Evolutionary conservation across 345 rosid species (phyloP), one percentile per base, ranked within the genome.

Genomic region (Citrus maxima): DNA sequence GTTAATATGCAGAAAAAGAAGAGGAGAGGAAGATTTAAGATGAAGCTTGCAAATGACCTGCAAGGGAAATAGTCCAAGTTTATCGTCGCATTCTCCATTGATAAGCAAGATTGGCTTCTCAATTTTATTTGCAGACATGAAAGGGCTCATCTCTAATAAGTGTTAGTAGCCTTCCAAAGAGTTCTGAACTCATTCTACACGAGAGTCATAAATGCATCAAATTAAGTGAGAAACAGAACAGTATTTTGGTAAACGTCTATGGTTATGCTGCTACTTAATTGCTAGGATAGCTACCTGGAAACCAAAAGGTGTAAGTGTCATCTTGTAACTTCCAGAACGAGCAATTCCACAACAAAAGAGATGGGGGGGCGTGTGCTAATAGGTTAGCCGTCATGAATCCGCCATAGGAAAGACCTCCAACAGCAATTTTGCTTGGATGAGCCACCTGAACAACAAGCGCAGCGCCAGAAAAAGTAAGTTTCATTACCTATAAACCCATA

Each of bases 321-420:
- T 87, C 82, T 94, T 96, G 88, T 94, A 94, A 84, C 97, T 97
- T 60, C 98, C 98, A 68, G 99, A 96, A 25, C 99, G 95, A 83
- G 98, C 99, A 76, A 96, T 84, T 72, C 98, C 98, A 66, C 99
- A 94, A 68, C 87, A 82, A 91, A 96, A 96, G 77, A 96, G 95
- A 88, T 96, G 93, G 79, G 98, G n/a, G 98, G 74, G 99, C 98
- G 80, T 92, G 97, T 66, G 98, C 99, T 77, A 94, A 87, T 72
- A 96, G 98, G 85, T 96, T 96, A 78, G 98, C 98, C 22, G 98
- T 87, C 99, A 92, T 94, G 84, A 96, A 96, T 82, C 98, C 99
- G 75, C 99, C 97, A 82, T 94, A 96, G 2, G 98, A 94, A 87
- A 94, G 99, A 74, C 99, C 99, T 37, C 99, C 99, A 81, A 96